phyloP scores from a whole-genome alignment of 768 basidiomycete species.

The Lyophyllum atratum region DNA sequence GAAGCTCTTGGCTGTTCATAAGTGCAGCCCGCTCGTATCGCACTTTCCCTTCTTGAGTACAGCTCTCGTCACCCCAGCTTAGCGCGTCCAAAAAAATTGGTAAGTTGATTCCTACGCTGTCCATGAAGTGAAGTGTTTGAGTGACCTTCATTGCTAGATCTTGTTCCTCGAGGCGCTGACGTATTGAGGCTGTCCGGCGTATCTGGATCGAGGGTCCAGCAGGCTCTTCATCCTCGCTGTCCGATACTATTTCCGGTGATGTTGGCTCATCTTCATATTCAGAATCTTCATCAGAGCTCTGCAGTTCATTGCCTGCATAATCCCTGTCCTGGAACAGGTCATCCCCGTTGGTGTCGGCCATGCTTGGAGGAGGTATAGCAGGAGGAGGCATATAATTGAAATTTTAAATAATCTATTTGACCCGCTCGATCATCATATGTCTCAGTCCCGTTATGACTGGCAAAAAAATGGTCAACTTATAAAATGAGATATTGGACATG shows the following conservation, averaged over 20 bases:
- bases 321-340: neutral
- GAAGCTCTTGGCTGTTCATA: slow-evolving; percentile 24
- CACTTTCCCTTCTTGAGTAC: slow-evolving; percentile 24
- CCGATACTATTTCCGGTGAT: neutral
- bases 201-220: neutral
- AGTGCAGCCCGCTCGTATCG: slow-evolving; percentile 20
- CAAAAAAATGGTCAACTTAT: neutral
- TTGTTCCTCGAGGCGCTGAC: neutral
- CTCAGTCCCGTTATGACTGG: neutral
- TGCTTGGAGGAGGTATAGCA: neutral
- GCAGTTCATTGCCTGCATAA: neutral
- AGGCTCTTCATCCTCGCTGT: neutral
- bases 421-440: neutral
- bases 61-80: slow-evolving; percentile 30
- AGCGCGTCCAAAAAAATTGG: slow-evolving; percentile 32
- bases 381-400: no score
- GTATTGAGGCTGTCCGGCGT: neutral
- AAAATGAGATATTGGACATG: no score
- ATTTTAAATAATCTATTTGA: neutral
- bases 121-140: slow-evolving; percentile 13
- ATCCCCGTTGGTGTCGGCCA: neutral
- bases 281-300: neutral
- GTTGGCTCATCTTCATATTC: neutral
- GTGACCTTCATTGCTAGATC: neutral
- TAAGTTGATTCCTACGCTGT: slow-evolving; percentile 19